phyloP scores from a whole-genome alignment of 345 rosid species.

The Populus nigra region DNA sequence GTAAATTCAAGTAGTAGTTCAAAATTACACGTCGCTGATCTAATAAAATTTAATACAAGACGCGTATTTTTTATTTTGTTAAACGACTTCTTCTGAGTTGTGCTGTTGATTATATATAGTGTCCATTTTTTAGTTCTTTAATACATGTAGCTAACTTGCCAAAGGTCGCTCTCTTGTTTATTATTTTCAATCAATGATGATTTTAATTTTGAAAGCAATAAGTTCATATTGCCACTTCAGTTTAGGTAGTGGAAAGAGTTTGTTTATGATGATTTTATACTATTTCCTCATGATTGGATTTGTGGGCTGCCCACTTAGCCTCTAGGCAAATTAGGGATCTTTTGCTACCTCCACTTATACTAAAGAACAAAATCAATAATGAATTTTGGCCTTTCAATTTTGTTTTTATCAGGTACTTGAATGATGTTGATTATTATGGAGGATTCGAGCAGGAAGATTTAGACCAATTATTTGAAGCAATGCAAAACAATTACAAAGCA shows the following conservation, averaged over 20 bases:
- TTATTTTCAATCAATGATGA: too few species aligned
- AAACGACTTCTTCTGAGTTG: neutral
- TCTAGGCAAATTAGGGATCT: neutral
- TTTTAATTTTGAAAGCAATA: too few species aligned
- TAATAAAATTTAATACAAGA: too few species aligned
- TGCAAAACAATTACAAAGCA: constrained; percentile 71
- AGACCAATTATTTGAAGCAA: constrained; percentile 74
- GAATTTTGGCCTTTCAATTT: neutral
- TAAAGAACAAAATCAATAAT: neutral
- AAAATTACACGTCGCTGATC: too few species aligned
- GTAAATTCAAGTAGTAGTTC: too few species aligned
- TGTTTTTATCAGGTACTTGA: constrained; percentile 44
- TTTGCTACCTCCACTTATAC: neutral
- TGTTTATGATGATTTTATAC: neutral
- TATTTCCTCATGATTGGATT: neutral
- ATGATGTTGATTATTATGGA: constrained; percentile 75
- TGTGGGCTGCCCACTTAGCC: neutral
- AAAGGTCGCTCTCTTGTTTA: neutral
- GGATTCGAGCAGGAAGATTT: constrained; percentile 86
- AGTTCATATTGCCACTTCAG: too few species aligned
- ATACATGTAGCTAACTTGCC: neutral
- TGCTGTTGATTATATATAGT: neutral
- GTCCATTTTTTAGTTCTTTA: neutral
- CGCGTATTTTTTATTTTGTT: too few species aligned
- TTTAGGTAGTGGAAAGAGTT: neutral